These are phyloP conservation scores for Vaccinium vitisidaea DNA, from an alignment of 148 eudicot species.

Conservation along the genomic window DNA sequence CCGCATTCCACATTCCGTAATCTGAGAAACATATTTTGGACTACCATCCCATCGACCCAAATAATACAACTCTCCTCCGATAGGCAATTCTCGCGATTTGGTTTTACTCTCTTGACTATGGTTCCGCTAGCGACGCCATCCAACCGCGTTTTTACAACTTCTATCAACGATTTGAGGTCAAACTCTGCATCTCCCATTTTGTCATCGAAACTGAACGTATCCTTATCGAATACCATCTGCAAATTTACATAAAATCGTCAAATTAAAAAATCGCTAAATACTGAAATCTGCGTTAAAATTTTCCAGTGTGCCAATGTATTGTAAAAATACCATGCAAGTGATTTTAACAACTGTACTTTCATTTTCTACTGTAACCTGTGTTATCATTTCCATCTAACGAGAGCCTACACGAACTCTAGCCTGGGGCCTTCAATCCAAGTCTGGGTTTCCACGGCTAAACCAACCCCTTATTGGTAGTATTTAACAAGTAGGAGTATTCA, in stretches of 20 bases:
- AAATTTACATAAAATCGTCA: not conserved
- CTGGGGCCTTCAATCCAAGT: too few relatives aligned
- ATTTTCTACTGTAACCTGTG: too few relatives aligned
- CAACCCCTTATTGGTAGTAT: too few relatives aligned
- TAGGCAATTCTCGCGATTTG: conserved; percentile 19
- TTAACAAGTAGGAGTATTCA: too few relatives aligned
- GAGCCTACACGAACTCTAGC: too few relatives aligned
- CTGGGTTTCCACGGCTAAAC: too few relatives aligned
- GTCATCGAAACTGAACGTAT: conserved; percentile 19
- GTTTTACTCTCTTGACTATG: conserved; percentile 10
- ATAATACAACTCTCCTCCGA: conserved; percentile 21
- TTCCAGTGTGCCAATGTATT: too few relatives aligned
- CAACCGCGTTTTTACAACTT: conserved; percentile 7
- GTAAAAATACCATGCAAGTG: too few relatives aligned
- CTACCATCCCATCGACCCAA: not conserved
- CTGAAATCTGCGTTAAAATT: too few relatives aligned
- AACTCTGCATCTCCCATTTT: conserved; percentile 31
- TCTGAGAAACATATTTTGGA: conserved; percentile 21
- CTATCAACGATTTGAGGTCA: conserved; percentile 19
- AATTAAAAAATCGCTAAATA: too few relatives aligned
- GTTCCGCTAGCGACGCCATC: conserved; percentile 12
- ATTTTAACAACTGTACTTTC: too few relatives aligned
- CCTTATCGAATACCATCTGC: conserved; percentile 22
- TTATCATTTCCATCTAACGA: too few relatives aligned
- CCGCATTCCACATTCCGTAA: conserved; percentile 22